A percentile compares a stretch with the other conserved stretches of the same genome.
Conservation (phyloP, 768 basidiomycete species). For the Boletus rubropictus region DNA sequence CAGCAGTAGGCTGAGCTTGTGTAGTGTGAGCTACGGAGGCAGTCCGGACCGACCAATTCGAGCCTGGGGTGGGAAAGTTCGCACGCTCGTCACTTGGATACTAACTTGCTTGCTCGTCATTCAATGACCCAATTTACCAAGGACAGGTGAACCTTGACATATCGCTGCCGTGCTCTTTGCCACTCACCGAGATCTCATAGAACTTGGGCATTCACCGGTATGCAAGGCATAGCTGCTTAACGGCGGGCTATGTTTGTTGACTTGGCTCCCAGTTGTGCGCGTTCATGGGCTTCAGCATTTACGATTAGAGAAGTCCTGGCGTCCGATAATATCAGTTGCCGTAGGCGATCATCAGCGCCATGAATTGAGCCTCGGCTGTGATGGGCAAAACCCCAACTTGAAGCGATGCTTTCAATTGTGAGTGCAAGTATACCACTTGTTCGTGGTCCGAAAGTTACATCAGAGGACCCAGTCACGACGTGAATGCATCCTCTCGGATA, state of each 20-base stretch:
- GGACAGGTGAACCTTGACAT: not conserved
- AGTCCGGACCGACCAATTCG: too few relatives aligned
- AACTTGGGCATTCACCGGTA: constrained; percentile 12
- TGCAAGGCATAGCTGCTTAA: too few relatives aligned
- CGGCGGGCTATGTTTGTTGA: too few relatives aligned
- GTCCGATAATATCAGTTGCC: constrained; percentile 57
- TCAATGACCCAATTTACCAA: not conserved
- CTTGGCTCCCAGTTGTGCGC: constrained; percentile 32
- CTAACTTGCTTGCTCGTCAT: not conserved
- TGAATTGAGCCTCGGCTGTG: constrained; percentile 56
- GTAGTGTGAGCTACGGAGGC: too few relatives aligned
- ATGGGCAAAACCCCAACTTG: constrained; percentile 67
- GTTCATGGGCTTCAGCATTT: constrained; percentile 36
- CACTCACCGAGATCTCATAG: not conserved
- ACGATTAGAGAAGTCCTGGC: constrained; percentile 59
- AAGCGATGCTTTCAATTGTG: constrained; percentile 51
- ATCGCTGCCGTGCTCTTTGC: not conserved
- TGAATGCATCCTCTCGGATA: constrained; percentile 35
- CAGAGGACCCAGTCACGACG: constrained; percentile 34
- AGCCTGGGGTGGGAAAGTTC: too few relatives aligned
- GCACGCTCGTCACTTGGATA: too few relatives aligned
- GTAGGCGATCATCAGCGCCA: constrained; percentile 47
- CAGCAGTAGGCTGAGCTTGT: too few relatives aligned
- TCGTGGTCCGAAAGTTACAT: not conserved
- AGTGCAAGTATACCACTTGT: constrained; percentile 14